Evolutionary conservation across 2,329 filamentous ascomycete species (phyloP), one percentile per base, ranked within the genome.

Genomic region (Diplodia seriata): DNA sequence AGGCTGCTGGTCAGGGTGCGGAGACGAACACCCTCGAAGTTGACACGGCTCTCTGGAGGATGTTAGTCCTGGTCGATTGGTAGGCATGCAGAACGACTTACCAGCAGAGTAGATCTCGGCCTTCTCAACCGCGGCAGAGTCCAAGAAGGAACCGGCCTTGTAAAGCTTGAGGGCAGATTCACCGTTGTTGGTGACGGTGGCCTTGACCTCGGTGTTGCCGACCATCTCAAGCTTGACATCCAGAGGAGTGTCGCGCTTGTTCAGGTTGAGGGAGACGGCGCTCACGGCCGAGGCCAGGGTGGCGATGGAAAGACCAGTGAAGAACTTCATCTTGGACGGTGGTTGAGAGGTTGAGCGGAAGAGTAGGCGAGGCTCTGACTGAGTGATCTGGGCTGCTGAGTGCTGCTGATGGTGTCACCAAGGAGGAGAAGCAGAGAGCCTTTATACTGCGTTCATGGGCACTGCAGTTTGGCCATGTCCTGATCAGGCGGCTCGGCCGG

Each of bases 1-100:
- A 88, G 80, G 49, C 78, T 76, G 18, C 82, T 84, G 69, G 80
- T 75, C 36, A 87, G 75, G 14, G 56, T 50, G 43, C 82, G 82
- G 49, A 86, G 79, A 50, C 84, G 82, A 69, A 88, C 80, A 56
- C 86, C 86, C 57, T 85, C 81, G 71, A 88, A 87, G 14, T 78
- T 75, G 53, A 86, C 75, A 68, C 81, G 75, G 36, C 76, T 72
- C 55, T 78, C 84, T 47, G 43, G 18, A 47, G 18, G 0, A 4
- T 47, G 43, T 47, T 20, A 47, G 43, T 47, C 7, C 31, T 1
- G 2, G 18, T 47, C 4, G 40, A n/a, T 47, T 47, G 40, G 31
- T 15, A n/a, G 18, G 18, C 15, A 9, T 8, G 6, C 6, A 6
- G 18, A 47, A 6, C 15, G 7, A 47, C 43, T 47, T 20, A 47